Evolutionary conservation across 1,139 yeast species (phyloP).

Genomic region (Yamadazyma atlantica): DNA sequence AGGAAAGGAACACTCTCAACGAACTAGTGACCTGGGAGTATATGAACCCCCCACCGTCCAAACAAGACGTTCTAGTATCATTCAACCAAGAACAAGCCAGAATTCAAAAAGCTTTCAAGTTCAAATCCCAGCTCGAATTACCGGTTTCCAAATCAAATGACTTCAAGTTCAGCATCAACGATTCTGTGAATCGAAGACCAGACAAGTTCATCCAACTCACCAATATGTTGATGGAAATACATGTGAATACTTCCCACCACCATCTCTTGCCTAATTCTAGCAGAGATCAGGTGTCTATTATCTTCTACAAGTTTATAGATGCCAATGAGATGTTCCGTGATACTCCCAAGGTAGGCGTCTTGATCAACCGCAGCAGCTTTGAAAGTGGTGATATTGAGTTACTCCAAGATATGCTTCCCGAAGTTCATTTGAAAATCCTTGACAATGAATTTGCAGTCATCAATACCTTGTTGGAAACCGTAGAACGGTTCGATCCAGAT

Average conservation of each 20-base stretch:
- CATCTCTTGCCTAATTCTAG: constrained; percentile 64
- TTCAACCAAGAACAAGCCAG: constrained; percentile 16
- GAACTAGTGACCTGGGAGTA: constrained; percentile 30
- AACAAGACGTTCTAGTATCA: constrained; percentile 22
- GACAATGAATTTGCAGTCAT: constrained; percentile 58
- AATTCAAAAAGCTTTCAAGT: constrained; percentile 17
- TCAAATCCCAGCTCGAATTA: constrained; percentile 52
- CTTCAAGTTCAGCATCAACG: constrained; percentile 33
- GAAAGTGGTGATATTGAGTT: background rate
- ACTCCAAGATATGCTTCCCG: constrained; percentile 3
- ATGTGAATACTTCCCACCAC: constrained; percentile 51
- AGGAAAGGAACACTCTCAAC: no score
- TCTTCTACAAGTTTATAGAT: constrained; percentile 64
- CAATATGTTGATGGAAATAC: constrained; percentile 64
- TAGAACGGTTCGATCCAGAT: constrained; percentile 78
- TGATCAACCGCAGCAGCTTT: constrained; percentile 12
- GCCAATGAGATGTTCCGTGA: constrained; percentile 30
- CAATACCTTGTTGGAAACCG: constrained; percentile 51
- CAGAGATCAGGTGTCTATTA: constrained; percentile 53
- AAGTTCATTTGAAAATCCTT: constrained; percentile 31
- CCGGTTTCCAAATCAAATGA: constrained; percentile 39
- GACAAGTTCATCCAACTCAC: constrained; percentile 51
- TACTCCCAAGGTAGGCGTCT: constrained; percentile 16
- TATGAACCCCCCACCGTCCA: constrained; percentile 29
- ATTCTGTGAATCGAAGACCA: constrained; percentile 39